Evolutionary conservation across 768 basidiomycete genomes (phyloP).

Genomic region (Pilatotrama ljubarskyi): DNA sequence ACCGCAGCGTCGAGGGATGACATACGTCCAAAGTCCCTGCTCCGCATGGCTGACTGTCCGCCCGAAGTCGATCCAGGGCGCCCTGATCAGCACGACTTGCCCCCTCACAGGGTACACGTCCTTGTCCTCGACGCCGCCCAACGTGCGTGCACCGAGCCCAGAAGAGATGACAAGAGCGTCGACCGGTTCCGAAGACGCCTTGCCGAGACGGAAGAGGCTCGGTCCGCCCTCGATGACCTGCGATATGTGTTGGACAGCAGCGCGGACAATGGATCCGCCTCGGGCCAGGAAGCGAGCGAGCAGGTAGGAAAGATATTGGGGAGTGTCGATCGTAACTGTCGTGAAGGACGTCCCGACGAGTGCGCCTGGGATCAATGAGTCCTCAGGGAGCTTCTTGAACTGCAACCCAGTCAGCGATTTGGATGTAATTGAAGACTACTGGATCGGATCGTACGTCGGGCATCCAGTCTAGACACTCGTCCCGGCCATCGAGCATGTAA

Average conservation of each 20-base stretch:
- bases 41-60: constrained; percentile 43
- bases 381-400: constrained; percentile 40
- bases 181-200: constrained; percentile 15
- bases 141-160: constrained; percentile 57
- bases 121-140: constrained; percentile 54
- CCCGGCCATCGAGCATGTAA: constrained; percentile 46
- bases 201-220: constrained; percentile 23
- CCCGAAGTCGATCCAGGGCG: constrained; percentile 57
- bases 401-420: constrained; percentile 26
- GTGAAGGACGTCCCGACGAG: constrained; percentile 57
- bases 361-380: constrained; percentile 44
- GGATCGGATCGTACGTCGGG: constrained; percentile 33
- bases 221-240: constrained; percentile 67
- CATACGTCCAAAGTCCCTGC: constrained; percentile 54
- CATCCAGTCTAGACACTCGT: constrained; percentile 35
- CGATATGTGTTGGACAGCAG: constrained; percentile 63
- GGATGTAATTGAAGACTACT: background rate
- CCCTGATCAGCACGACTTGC: constrained; percentile 44
- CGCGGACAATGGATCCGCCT: constrained; percentile 65
- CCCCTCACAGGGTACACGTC: constrained; percentile 49
- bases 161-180: constrained; percentile 70
- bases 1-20: constrained; percentile 63
- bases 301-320: constrained; percentile 65
- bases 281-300: constrained; percentile 52
- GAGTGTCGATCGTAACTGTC: constrained; percentile 68